Percentiles rank a stretch among this genome's conserved stretches.
phyloP scores from a whole-genome alignment of 805 yeast species.

The Spathaspora hagerdaliae region DNA sequence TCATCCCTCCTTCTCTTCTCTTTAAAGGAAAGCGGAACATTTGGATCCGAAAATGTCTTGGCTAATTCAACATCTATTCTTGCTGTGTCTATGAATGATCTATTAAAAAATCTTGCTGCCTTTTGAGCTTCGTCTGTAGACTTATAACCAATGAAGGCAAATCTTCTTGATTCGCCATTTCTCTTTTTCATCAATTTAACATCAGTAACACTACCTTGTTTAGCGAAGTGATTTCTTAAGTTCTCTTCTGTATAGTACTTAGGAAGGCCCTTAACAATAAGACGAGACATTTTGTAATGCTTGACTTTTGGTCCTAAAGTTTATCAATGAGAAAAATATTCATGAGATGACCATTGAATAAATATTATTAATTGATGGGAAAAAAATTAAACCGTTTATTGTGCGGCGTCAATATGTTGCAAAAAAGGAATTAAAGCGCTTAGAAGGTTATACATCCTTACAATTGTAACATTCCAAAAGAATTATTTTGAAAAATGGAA shows the following conservation, averaged over 20 bases:
- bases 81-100: constrained; percentile 79
- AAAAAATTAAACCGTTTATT: not conserved
- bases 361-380: not conserved
- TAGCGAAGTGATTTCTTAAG: constrained; percentile 59
- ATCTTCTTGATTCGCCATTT: constrained; percentile 84
- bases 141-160: constrained; percentile 89
- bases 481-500: constrained; percentile 1
- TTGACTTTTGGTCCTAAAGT: not conserved
- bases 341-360: too few relatives aligned
- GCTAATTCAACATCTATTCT: constrained; percentile 78
- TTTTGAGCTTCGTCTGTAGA: constrained; percentile 68
- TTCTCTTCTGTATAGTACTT: constrained; percentile 70
- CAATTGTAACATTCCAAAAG: not conserved
- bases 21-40: constrained; percentile 59
- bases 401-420: not conserved
- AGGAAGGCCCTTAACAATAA: constrained; percentile 89
- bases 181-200: constrained; percentile 77
- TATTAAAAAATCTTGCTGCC: constrained; percentile 73
- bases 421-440: not conserved
- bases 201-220: constrained; percentile 74
- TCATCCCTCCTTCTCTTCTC: constrained; percentile 44
- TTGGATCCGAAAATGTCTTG: constrained; percentile 79
- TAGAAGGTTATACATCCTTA: too few relatives aligned
- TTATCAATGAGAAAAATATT: too few relatives aligned
- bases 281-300: constrained; percentile 60